These are phyloP conservation scores for Breviolum minutum DNA, from an alignment of 73 alveolate genomes.

Conservation along the genomic window DNA sequence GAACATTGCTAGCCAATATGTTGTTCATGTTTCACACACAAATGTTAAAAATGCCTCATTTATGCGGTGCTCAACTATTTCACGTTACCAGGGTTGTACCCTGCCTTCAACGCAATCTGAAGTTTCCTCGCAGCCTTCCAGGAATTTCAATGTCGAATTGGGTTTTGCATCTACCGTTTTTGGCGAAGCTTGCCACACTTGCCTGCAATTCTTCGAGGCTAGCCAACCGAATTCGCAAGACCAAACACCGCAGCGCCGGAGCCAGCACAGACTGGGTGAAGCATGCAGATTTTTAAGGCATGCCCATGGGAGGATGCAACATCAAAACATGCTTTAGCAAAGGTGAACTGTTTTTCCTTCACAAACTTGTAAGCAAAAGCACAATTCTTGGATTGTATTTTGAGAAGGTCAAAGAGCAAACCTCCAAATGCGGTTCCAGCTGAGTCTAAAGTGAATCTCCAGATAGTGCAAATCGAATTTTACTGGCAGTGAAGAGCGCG, in stretches of 20 bases:
- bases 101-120: constrained; percentile 19
- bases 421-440: too few relatives aligned
- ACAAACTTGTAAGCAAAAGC: too few relatives aligned
- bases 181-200: neutral
- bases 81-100: neutral
- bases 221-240: constrained; percentile 68
- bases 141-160: neutral
- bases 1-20: neutral
- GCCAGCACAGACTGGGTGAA: constrained; percentile 64
- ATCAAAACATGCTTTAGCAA: neutral
- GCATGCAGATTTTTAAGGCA: too few relatives aligned
- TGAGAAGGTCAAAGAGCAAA: too few relatives aligned
- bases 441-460: too few relatives aligned
- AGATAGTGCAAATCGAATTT: neutral
- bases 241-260: constrained; percentile 39
- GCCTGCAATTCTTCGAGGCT: constrained; percentile 63
- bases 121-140: constrained; percentile 40
- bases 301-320: too few relatives aligned
- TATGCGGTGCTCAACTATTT: neutral
- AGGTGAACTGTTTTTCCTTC: neutral
- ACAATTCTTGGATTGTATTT: too few relatives aligned
- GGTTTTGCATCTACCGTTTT: neutral
- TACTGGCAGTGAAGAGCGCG: neutral
- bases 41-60: neutral
- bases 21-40: neutral